Conservation (phyloP, 2,329 filamentous ascomycete genomes). For the Calonectria hongkongensis region DNA sequence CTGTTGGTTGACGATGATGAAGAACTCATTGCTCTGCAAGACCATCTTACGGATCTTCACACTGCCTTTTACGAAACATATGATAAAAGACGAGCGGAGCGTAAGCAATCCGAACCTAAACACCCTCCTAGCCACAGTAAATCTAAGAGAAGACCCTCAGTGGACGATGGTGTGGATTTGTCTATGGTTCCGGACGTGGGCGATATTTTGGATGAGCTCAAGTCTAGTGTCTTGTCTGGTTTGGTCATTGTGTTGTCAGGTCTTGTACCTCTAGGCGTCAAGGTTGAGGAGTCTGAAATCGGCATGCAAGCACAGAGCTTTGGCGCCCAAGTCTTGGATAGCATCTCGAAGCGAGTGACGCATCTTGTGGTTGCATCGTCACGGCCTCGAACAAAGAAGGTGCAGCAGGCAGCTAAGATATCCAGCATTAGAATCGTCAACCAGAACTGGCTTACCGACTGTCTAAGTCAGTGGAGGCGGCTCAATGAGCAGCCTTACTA, state of each 20-base stretch:
- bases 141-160: slow-evolving; percentile 55
- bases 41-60: slow-evolving; percentile 85
- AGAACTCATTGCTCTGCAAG: slow-evolving; percentile 85
- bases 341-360: slow-evolving; percentile 78
- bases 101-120: slow-evolving; percentile 59
- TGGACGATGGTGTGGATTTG: slow-evolving; percentile 67
- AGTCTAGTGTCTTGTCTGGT: slow-evolving; percentile 83
- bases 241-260: slow-evolving; percentile 92
- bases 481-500: slow-evolving; percentile 87
- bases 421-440: slow-evolving; percentile 92
- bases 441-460: slow-evolving; percentile 91
- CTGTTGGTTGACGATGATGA: slow-evolving; percentile 91
- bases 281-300: slow-evolving; percentile 88
- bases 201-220: slow-evolving; percentile 87
- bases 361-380: slow-evolving; percentile 84
- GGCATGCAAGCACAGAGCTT: slow-evolving; percentile 91
- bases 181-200: slow-evolving; percentile 87
- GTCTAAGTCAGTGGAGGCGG: slow-evolving; percentile 87
- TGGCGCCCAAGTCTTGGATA: slow-evolving; percentile 79
- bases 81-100: slow-evolving; percentile 71
- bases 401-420: slow-evolving; percentile 88
- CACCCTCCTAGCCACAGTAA: slow-evolving; percentile 60
- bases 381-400: slow-evolving; percentile 90
- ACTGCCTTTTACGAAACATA: slow-evolving; percentile 89
- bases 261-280: slow-evolving; percentile 87